Evolutionary conservation across 2,329 filamentous ascomycete species (phyloP).

Genomic region (Didymella sp.): DNA sequence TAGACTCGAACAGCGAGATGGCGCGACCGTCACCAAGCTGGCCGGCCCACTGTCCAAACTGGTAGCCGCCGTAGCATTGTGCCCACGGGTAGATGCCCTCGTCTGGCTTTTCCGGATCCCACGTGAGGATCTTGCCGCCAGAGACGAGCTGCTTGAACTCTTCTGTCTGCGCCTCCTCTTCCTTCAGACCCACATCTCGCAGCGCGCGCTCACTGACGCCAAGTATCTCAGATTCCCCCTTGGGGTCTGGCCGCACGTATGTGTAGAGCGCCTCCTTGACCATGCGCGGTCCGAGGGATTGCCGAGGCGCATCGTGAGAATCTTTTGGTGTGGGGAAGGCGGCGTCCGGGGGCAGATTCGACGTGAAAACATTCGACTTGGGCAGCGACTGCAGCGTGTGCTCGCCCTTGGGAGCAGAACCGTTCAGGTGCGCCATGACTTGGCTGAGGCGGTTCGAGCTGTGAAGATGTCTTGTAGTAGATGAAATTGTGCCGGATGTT

Average conservation of each 20-base stretch:
- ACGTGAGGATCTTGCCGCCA: conserved; percentile 83
- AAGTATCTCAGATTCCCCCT: conserved; percentile 77
- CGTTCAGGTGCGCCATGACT: conserved; percentile 54
- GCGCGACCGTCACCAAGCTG: conserved; percentile 94
- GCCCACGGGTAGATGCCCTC: conserved; percentile 91
- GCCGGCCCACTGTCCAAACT: conserved; percentile 84
- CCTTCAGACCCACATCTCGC: conserved; percentile 77
- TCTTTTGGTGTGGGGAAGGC: conserved; percentile 79
- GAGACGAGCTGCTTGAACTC: conserved; percentile 80
- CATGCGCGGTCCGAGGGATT: conserved; percentile 77
- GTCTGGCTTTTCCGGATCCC: conserved; percentile 65
- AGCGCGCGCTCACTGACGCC: conserved; percentile 81
- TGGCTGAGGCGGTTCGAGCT: conserved; percentile 49
- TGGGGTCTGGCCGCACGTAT: conserved; percentile 82
- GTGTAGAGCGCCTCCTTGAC: conserved; percentile 88
- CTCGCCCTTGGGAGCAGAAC: conserved; percentile 31
- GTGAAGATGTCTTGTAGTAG: conserved; percentile 18
- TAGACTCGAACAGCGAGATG: conserved; percentile 91
- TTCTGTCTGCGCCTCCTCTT: conserved; percentile 71
- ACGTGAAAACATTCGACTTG: conserved; percentile 70
- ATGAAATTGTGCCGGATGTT: conserved; percentile 1
- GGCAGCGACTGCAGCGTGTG: conserved; percentile 61
- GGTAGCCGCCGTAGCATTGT: conserved; percentile 89
- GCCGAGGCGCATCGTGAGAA: conserved; percentile 81
- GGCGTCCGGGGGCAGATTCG: conserved; percentile 75